Evolutionary conservation across 2,329 filamentous ascomycete species (phyloP), one percentile per base, ranked within the genome.

Genomic region (Colletotrichum sp.): DNA sequence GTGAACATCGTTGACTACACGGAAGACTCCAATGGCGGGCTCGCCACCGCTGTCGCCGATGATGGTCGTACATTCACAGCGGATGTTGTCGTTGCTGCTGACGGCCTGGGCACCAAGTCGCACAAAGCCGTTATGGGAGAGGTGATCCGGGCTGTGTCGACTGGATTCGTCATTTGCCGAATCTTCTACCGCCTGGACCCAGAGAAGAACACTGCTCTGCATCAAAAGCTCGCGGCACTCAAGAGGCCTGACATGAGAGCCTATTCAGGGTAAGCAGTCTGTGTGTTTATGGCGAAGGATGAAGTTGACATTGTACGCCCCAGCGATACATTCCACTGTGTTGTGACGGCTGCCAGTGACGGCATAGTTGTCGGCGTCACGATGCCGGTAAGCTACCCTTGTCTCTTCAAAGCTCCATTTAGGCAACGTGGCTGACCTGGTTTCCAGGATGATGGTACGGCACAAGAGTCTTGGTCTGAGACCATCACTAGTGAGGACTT

Each of bases 81-180:
- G 2, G 69, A 71, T 25, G 44, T 66, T 27, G 69, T 71, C 15
- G 69, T 71, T 66, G 69, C 69, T 57, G 69, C 69, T 1, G 69
- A 71, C 8, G 69, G 69, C 8, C 61, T 71, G 1, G 69, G 69
- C 22, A 66, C 69, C 2, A 66, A 66, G 62, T 71, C 69, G 13
- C 69, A 71, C 19, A 66, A 71, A 16, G 62, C 30, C 8, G 32
- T 66, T 1, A 57, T 66, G 44, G 61, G 61, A 39, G 61, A 71
- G 16, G 39, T 62, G 19, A 59, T 71, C 30, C 61, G 69, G 29
- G 69, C 69, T 8, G 69, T 71, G 11, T 44, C 69, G 6, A 71
- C 69, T 4, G 69, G 69, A 2, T 71, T 71, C 3, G 69, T 66
- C 5, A 44, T 71, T 2, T 71, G 69, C 61, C 69, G 69, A 2